Evolutionary conservation across 805 yeast species (phyloP), one percentile per base, ranked within the genome.

Genomic region (Candida mattraensis): DNA sequence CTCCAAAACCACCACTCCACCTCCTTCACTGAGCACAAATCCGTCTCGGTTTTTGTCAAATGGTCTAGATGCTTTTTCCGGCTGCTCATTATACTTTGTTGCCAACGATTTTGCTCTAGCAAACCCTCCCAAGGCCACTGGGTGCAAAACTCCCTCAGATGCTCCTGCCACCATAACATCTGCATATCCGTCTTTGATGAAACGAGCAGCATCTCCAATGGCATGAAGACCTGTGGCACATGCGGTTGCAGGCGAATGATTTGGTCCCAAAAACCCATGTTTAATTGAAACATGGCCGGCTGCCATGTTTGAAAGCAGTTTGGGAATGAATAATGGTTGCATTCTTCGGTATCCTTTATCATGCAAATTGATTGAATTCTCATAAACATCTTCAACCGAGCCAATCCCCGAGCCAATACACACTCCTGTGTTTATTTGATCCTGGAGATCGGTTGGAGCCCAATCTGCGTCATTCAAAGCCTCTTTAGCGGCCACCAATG

Each of bases 191-290:
- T 80, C 79, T 41, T 71, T 65, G 40, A 93, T 86, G 50, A 89
- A 81, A 51, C 89, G 76, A 47, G 70, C 75, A 0, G 96, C 97
- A 56, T 93, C 99, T 3, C 98, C 98, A 30, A 93, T 81, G 0
- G 96, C 75, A 54, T 93, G 94, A 18, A 83, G 75, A 0, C 99
- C 99, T 0, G 99, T 88, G 4, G 99, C 95, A 66, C 99, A 93
- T 1, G 99, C 99, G 0, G 98, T 88, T 2, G 95, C 76, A 0
- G 80, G 93, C 0, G 95, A 68, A 54, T 89, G 96, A 27, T 85
- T 76, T 2, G 96, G 95, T 0, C 99, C 99, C 49, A 74, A 67
- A 24, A 88, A 64, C 1, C 84, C 83, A 50, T 79, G 76, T 45
- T 76, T 72, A 38, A 93, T 89, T 5, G 96, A 83, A 5, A 93